Percentiles rank a stretch among this genome's conserved stretches.
These are phyloP conservation scores for Typha latifolia DNA, from an alignment of 176 grass and related monocot genomes.

Conservation along the genomic window DNA sequence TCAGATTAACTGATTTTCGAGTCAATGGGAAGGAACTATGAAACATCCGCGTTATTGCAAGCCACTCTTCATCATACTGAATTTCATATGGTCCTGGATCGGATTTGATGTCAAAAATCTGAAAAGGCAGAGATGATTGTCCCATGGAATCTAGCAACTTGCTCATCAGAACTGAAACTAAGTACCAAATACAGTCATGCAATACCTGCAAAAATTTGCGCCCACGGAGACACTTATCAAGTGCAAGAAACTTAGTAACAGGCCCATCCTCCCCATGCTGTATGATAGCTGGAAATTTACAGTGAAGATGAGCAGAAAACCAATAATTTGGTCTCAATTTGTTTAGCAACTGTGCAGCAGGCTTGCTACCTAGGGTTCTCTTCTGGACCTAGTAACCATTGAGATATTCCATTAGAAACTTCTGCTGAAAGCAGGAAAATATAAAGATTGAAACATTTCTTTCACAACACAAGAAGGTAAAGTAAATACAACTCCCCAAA, in stretches of 20 bases:
- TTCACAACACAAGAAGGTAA: too few species aligned
- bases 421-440: not conserved
- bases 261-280: constrained; percentile 57
- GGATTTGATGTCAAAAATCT: constrained; percentile 79
- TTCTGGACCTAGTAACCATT: constrained; percentile 36
- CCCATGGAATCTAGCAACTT: not conserved
- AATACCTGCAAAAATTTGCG: constrained; percentile 67
- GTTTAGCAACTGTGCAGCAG: constrained; percentile 71
- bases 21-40: constrained; percentile 59
- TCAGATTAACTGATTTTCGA: constrained; percentile 26
- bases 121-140: constrained; percentile 8
- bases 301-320: constrained; percentile 81
- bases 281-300: constrained; percentile 64
- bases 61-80: constrained; percentile 87
- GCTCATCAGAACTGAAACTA: not conserved
- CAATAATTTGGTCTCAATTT: constrained; percentile 69
- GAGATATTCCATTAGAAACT: constrained; percentile 11
- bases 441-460: not conserved
- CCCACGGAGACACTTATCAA: constrained; percentile 77
- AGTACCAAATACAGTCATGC: not conserved
- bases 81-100: constrained; percentile 80
- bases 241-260: constrained; percentile 72
- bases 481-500: too few species aligned
- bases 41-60: constrained; percentile 84
- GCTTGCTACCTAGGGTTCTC: constrained; percentile 57